Conservation (phyloP, 2,329 filamentous ascomycete genomes). For the Akanthomyces dipterigenus region DNA sequence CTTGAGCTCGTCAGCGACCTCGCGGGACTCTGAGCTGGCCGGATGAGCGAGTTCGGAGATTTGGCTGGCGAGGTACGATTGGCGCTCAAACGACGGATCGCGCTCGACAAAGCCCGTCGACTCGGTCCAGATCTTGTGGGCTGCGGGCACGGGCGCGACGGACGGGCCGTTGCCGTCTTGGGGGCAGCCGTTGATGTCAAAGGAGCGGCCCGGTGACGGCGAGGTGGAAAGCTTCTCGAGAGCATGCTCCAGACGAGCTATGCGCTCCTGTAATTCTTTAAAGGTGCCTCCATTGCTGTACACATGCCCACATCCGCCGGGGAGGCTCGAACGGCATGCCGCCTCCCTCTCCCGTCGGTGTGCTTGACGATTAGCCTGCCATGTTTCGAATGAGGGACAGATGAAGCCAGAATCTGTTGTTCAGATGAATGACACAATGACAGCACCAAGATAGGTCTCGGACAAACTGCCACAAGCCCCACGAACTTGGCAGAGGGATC, state of each 20-base stretch:
- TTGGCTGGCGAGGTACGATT: slow-evolving; percentile 14
- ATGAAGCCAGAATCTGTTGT: too few species aligned
- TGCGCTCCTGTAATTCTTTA: slow-evolving; percentile 13
- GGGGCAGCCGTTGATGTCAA: background rate
- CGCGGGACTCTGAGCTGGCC: background rate
- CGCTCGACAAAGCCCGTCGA: slow-evolving; percentile 12
- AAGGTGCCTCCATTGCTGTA: background rate
- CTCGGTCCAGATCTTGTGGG: slow-evolving; percentile 8
- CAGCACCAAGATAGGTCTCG: background rate
- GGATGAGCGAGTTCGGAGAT: slow-evolving; percentile 11
- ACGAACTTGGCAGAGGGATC: background rate
- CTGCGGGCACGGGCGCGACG: background rate
- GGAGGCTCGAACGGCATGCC: background rate
- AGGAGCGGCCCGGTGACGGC: background rate
- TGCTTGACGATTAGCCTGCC: background rate
- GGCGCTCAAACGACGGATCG: slow-evolving; percentile 14
- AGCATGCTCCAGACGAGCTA: slow-evolving; percentile 13
- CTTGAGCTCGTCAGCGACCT: slow-evolving; percentile 12
- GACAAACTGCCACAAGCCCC: background rate
- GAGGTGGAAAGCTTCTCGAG: slow-evolving; percentile 11
- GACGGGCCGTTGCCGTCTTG: background rate
- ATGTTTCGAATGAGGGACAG: background rate
- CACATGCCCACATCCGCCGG: background rate
- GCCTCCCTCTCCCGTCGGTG: background rate
- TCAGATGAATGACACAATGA: background rate